Conservation (phyloP, 805 yeast species). For the Helenozyma baotianmanensis region DNA sequence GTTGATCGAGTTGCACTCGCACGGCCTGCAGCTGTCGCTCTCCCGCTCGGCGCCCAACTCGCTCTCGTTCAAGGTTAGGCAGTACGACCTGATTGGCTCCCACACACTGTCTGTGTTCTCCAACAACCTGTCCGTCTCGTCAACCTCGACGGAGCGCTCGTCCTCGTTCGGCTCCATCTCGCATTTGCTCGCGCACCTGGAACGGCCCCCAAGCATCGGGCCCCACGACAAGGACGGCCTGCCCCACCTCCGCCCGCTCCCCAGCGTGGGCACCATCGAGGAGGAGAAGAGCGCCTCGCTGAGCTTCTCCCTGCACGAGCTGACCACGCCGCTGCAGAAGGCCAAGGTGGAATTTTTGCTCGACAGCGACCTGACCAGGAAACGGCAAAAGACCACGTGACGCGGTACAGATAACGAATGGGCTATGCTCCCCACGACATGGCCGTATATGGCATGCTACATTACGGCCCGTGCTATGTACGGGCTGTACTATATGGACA, state of each 20-base stretch:
- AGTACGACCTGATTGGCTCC: conserved; percentile 24
- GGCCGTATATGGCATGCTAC: neutral
- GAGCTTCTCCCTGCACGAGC: neutral
- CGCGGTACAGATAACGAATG: neutral
- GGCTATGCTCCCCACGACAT: neutral
- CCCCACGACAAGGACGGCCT: conserved; percentile 1
- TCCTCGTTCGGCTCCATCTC: conserved; percentile 29
- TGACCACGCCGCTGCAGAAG: neutral
- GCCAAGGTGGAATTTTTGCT: conserved; percentile 3
- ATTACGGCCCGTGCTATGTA: too few species aligned
- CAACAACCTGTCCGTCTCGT: conserved; percentile 32
- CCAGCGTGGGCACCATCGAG: neutral
- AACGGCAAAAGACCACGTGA: neutral
- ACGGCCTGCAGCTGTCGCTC: conserved; percentile 1
- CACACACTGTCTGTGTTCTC: conserved; percentile 33
- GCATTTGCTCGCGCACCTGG: conserved; percentile 5
- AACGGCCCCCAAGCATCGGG: neutral
- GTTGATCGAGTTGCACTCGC: conserved; percentile 27
- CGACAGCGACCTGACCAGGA: neutral
- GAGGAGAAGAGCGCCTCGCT: neutral
- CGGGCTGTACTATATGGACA: too few species aligned
- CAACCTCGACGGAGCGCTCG: conserved; percentile 24
- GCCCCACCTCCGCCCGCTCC: neutral
- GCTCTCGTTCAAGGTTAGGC: neutral
- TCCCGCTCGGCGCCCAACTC: conserved; percentile 1